phyloP scores from a whole-genome alignment of 2,329 filamentous ascomycete genomes.

The Didymella glomerata region DNA sequence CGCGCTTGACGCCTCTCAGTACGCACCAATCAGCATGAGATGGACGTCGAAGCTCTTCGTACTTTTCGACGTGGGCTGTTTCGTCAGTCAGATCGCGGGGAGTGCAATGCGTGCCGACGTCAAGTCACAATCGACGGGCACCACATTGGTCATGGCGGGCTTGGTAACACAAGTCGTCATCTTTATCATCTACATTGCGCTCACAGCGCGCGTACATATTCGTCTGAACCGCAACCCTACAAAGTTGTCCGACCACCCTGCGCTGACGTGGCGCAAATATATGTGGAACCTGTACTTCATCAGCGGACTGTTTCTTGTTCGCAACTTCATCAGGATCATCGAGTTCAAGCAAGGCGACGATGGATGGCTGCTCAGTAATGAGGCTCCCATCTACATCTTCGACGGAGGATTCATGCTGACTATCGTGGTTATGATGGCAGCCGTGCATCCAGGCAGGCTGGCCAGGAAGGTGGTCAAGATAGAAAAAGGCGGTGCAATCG shows the following conservation, averaged over 20 bases:
- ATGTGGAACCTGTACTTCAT: neutral
- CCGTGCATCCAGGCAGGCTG: neutral
- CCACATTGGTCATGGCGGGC: neutral
- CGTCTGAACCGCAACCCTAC: neutral
- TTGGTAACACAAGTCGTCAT: neutral
- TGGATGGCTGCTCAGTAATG: neutral
- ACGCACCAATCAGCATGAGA: neutral
- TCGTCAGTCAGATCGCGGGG: neutral
- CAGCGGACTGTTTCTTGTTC: neutral
- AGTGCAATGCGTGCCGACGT: neutral
- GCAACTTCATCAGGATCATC: neutral
- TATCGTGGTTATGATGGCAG: neutral
- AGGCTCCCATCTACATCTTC: neutral
- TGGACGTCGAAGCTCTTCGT: neutral
- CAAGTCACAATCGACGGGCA: neutral
- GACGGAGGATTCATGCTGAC: neutral
- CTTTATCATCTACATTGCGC: neutral
- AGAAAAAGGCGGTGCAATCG: neutral
- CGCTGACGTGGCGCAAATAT: neutral
- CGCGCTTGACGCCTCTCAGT: neutral
- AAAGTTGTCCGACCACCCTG: neutral
- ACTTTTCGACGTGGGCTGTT: neutral
- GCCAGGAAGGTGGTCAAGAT: neutral
- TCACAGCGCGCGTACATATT: neutral
- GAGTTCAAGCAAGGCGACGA: neutral